Evolutionary conservation across 768 basidiomycete species (phyloP), one percentile per base, ranked within the genome.

Genomic region (Trametes villosa): DNA sequence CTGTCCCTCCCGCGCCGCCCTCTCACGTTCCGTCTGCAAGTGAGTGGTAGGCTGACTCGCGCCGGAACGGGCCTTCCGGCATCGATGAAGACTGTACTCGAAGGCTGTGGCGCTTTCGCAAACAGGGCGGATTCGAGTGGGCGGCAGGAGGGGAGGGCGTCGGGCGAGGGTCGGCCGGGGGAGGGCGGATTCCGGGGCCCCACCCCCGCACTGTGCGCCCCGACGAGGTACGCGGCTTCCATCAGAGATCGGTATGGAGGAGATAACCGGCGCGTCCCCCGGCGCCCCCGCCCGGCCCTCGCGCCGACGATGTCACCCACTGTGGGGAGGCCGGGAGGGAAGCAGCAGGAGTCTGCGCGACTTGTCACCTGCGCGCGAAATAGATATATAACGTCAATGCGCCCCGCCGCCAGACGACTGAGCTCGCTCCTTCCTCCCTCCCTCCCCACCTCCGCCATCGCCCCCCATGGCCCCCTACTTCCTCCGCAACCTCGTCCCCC

Each of bases 381-480:
- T 38, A 12, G 5, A 41, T 57, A 57, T 57, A 57, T 17, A 30
- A 9, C 9, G 17, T 8, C 31, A 20, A 22, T 40, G 36, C 18
- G 27, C 11, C 36, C 15, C 30, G 42, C 31, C 26, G 22, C 31
- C 41, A 3, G 27, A 26, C 24, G 27, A 12, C 30, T 30, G 46
- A 38, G 36, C 26, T 49, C 27, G 46, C 36, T 36, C 42, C 27
- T 24, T 46, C 41, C 38, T 33, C 36, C 26, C 52, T 33, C 26
- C 36, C 52, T 48, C 41, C 41, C 31, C 47, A 33, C 42, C 42
- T 31, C 46, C 29, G 17, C 40, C 55, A 27, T 46, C 53, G 20
- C 38, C 26, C 55, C 17, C 55, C 26, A 84, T 84, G 82, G 77
- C 79, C 27, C 83, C 83, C 6, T 77, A 76, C 68, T 86, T 86